Base-by-base conservation (phyloP, 176 grass and related monocot genomes). In the Eragrostis nindensis region DNA sequence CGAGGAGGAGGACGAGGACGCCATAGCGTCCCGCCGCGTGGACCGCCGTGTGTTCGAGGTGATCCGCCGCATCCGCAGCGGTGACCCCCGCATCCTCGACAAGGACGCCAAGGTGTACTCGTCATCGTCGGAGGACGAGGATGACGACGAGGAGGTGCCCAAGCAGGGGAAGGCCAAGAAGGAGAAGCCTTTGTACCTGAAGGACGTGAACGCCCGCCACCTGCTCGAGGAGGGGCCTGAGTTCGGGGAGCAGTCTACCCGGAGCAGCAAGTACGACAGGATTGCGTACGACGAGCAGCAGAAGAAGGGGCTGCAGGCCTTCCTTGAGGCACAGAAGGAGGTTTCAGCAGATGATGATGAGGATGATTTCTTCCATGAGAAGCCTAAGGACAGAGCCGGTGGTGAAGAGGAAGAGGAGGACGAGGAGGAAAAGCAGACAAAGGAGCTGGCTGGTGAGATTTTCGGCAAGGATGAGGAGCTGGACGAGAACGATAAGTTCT, bases 211-310 rank as follows among this genome's bases (percentile, higher is more conserved):
- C 45, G 96, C 96, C 25, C 89, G 74, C 68, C 76, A 93, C 84
- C 86, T 99, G 22, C 68, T 99, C 40, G 92, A 93, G 82, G 91
- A 99, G 27, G 92, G 89, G 27, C 92, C 92, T 3, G 90, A 93
- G 78, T 95, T 93, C 30, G 76, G 66, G 11, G 88, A 75, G n/a
- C 82, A 84, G 77, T 15, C 81, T 46, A 78, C 61, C 56, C 77
- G 64, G 40, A 70, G 87, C 55, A 78, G 81, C 27, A 99, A 89
- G 70, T 91, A 86, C 63, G 81, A 85, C 29, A 78, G 82, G 49
- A 93, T 84, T 46, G 80, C 90, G 3, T 99, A 99, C 60, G 84
- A 99, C 17, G 75, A 91, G 83, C 84, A 88, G 27, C 92, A 99
- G 78, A 90, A 88, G 49, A 83, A 91, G 16, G 89, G 82, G 4